Evolutionary conservation across 768 basidiomycete genomes (phyloP).

Genomic region (Fomitopsis serialis): DNA sequence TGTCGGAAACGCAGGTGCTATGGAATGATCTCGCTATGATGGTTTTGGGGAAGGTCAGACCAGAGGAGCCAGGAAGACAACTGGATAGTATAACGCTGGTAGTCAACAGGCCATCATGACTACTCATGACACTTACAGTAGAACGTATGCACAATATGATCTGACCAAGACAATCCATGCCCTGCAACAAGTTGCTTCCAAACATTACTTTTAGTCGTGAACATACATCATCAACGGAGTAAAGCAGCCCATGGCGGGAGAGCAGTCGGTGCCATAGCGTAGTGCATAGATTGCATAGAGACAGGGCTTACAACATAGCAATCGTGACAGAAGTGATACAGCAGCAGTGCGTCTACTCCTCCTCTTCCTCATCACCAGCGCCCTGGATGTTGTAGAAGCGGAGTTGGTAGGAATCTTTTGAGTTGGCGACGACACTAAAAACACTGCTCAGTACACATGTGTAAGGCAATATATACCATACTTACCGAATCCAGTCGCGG

Average conservation of each 20-base stretch:
- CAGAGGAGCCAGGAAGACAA: slow-evolving; percentile 20
- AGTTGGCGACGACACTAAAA: slow-evolving; percentile 90
- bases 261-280: not conserved
- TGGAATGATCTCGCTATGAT: slow-evolving; percentile 75
- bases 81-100: slow-evolving; percentile 19
- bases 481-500: slow-evolving; percentile 92
- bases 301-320: slow-evolving; percentile 13
- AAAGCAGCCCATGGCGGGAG: not conserved
- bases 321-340: slow-evolving; percentile 7
- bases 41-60: slow-evolving; percentile 44
- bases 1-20: slow-evolving; percentile 50
- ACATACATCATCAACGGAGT: not conserved
- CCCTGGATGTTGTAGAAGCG: slow-evolving; percentile 91
- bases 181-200: not conserved
- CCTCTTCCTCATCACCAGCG: slow-evolving; percentile 47
- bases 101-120: slow-evolving; percentile 2
- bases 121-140: not conserved
- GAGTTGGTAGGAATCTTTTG: slow-evolving; percentile 91
- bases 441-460: too few relatives aligned
- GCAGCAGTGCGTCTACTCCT: slow-evolving; percentile 32
- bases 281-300: slow-evolving; percentile 7
- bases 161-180: not conserved
- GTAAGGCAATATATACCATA: too few relatives aligned
- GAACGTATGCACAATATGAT: slow-evolving; percentile 3
- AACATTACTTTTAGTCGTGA: not conserved